Evolutionary conservation across 1,284 basidiomycete genomes (phyloP).

Genomic region (Moesziomyces antarcticus): DNA sequence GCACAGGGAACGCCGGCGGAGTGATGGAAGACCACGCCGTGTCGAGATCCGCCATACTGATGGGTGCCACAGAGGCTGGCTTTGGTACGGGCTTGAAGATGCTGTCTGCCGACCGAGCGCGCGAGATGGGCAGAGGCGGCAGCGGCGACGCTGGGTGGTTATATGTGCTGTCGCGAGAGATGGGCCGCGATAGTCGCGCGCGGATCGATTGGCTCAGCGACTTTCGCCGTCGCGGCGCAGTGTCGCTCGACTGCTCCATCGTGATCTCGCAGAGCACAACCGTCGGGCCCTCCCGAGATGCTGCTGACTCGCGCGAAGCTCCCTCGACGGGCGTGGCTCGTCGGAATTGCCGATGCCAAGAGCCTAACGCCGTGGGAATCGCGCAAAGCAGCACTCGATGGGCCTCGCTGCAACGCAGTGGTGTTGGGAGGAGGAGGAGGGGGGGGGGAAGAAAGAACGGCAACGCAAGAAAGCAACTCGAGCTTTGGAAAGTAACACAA

Average conservation of each 20-base stretch:
- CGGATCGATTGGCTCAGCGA: slow-evolving; percentile 3
- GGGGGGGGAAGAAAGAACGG: too few relatives aligned
- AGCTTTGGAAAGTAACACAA: too few relatives aligned
- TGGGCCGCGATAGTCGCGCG: background rate
- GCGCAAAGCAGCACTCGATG: too few relatives aligned
- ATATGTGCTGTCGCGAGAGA: background rate
- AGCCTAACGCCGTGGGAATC: too few relatives aligned
- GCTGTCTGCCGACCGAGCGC: background rate
- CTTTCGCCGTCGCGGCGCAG: slow-evolving; percentile 5
- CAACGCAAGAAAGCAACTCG: too few relatives aligned
- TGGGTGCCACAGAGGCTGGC: background rate
- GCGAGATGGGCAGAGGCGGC: background rate
- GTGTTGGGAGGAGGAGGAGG: too few relatives aligned
- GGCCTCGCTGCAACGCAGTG: too few relatives aligned
- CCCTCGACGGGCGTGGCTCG: too few relatives aligned
- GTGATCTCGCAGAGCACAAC: background rate
- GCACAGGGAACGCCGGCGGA: slow-evolving; percentile 18
- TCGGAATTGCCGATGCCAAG: too few relatives aligned
- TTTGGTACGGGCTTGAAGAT: background rate
- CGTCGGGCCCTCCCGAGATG: background rate
- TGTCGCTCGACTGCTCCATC: background rate
- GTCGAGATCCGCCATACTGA: slow-evolving; percentile 1
- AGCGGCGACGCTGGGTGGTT: background rate
- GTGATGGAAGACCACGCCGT: slow-evolving; percentile 7
- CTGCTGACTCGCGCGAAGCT: too few relatives aligned